phyloP scores from a whole-genome alignment of 352 stramenopile genomes.

The Lagenidium giganteum region DNA sequence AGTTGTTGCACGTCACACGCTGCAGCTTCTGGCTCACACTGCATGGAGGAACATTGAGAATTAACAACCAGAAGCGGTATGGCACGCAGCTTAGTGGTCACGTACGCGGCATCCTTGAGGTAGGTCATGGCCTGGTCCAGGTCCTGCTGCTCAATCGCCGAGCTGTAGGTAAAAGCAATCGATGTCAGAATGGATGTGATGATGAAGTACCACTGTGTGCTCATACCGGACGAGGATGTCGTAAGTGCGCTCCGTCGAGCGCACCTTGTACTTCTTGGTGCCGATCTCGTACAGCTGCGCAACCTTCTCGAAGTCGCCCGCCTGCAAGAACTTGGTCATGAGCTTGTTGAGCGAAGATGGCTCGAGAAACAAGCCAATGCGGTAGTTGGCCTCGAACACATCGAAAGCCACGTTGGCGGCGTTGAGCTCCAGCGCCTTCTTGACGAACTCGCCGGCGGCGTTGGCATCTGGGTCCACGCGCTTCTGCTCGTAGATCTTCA shows the following conservation, averaged over 20 bases:
- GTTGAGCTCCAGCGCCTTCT: conserved; percentile 67
- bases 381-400: conserved; percentile 62
- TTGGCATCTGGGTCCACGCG: conserved; percentile 60
- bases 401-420: conserved; percentile 50
- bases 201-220: background rate
- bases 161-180: conserved; percentile 8
- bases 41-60: conserved; percentile 2
- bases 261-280: conserved; percentile 57
- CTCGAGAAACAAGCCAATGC: conserved; percentile 63
- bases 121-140: conserved; percentile 52
- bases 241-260: conserved; percentile 62
- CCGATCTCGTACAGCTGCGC: conserved; percentile 56
- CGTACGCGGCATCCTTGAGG: conserved; percentile 54
- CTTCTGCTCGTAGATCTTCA: conserved; percentile 78
- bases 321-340: conserved; percentile 56
- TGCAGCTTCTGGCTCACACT: conserved; percentile 57
- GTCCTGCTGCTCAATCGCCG: conserved; percentile 52
- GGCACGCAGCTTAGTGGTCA: background rate
- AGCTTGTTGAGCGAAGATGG: conserved; percentile 63
- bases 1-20: conserved; percentile 70
- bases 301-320: conserved; percentile 56
- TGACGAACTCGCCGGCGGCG: conserved; percentile 50
- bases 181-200: background rate
- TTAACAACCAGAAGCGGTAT: background rate
- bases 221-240: conserved; percentile 58